Evolutionary conservation across 176 grass and related monocot genomes (phyloP), one percentile per base, ranked within the genome.

Genomic region (Luzula sylvatica): DNA sequence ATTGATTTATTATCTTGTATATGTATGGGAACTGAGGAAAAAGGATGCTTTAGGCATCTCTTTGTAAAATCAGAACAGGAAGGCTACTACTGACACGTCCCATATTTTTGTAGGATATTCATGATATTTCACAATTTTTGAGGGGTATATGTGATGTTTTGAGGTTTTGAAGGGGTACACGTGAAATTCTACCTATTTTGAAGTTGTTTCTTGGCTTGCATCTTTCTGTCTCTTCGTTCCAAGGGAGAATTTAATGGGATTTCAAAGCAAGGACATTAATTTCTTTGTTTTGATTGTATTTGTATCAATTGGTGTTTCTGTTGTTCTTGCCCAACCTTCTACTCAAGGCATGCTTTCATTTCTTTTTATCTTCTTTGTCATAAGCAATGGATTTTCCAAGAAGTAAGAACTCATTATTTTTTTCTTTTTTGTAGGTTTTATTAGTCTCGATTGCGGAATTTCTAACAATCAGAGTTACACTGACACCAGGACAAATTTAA

Each of bases 361-460:
- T 14, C 38, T 27, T 7, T 57, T 35, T 16, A 53, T 39, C 20
- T 22, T 40, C 20, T 58, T 7, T n/a, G n/a, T n/a, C n/a, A n/a
- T n/a, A n/a, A n/a, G 30, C 30, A 35, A 35, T 35, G 30, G 5
- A 11, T 38, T 15, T 54, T 17, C 3, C 8, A 55, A 0, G 30
- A 17, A 13, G 11, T 55, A 17, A 15, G 5, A 30, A n/a, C 7
- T 26, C 14, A 15, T 54, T 53, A 22, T 48, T 28, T 65, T 25
- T 68, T 54, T 1, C 53, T 26, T 19, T 16, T 16, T 53, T 16
- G 40, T 52, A 71, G 68, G 55, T 60, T 71, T 39, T 40, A 47
- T 61, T 50, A 61, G 25, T 48, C 42, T 71, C 15, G 68, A 71
- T 51, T 71, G 55, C 7, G 68, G 68, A 4, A 25, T 71, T 6